These are phyloP conservation scores for Ustilago loliicola DNA, from an alignment of 1,284 basidiomycete genomes.

Conservation along the genomic window DNA sequence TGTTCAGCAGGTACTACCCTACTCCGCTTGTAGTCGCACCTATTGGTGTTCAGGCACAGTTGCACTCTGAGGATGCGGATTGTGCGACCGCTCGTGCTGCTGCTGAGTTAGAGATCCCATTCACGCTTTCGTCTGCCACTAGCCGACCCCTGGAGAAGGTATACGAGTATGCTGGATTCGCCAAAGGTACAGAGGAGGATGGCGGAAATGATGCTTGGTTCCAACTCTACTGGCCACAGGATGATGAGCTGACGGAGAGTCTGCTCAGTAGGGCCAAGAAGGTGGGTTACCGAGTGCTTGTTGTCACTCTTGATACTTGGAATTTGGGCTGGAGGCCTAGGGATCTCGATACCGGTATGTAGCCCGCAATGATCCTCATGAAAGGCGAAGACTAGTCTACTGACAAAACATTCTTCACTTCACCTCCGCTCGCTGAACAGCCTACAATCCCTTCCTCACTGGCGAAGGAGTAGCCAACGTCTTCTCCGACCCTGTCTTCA, in stretches of 20 bases:
- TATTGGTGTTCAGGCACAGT: conserved; percentile 62
- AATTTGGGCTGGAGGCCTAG: conserved; percentile 56
- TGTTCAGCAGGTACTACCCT: conserved; percentile 55
- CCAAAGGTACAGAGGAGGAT: conserved; percentile 20
- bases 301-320: conserved; percentile 71
- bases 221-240: conserved; percentile 74
- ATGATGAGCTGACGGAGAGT: conserved; percentile 77
- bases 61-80: conserved; percentile 48
- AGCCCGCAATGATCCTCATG: not conserved
- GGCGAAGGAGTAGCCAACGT: conserved; percentile 71
- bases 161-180: conserved; percentile 34
- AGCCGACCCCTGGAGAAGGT: conserved; percentile 56
- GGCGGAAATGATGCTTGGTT: conserved; percentile 57
- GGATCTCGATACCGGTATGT: conserved; percentile 49
- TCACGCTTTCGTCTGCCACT: conserved; percentile 57
- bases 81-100: conserved; percentile 53
- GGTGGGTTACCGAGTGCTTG: conserved; percentile 77
- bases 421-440: conserved; percentile 37
- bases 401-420: not conserved
- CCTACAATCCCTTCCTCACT: conserved; percentile 78
- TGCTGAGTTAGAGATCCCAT: conserved; percentile 52
- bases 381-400: not conserved
- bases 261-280: conserved; percentile 78
- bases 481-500: conserved; percentile 65
- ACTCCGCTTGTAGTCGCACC: conserved; percentile 61